Conservation (phyloP, 352 stramenopile species). For the Globisporangium splendens region DNA sequence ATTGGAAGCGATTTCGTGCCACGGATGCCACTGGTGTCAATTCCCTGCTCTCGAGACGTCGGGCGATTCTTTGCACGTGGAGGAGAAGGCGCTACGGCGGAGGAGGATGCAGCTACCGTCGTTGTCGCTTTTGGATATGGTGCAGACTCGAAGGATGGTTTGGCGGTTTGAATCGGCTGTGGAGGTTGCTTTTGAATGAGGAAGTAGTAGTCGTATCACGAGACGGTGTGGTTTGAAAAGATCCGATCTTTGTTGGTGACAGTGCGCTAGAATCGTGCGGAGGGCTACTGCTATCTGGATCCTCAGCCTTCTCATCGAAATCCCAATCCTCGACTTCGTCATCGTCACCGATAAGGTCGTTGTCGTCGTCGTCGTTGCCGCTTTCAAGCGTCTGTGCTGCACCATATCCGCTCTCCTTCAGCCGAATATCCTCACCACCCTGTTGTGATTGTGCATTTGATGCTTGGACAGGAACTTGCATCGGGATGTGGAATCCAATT, state of each 20-base stretch:
- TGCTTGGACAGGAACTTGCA: background rate
- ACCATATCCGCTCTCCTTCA: background rate
- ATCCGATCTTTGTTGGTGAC: too few relatives aligned
- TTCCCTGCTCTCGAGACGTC: background rate
- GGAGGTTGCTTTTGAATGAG: constrained; percentile 4
- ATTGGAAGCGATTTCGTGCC: background rate
- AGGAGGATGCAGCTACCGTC: background rate
- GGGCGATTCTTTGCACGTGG: constrained; percentile 4
- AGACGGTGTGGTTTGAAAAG: background rate
- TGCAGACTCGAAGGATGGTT: background rate
- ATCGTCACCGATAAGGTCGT: constrained; percentile 34
- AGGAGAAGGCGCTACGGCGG: background rate
- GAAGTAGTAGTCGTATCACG: background rate
- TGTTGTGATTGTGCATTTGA: too few relatives aligned
- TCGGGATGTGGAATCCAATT: background rate
- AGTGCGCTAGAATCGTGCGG: too few relatives aligned
- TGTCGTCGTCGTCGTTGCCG: constrained; percentile 23
- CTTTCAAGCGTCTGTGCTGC: constrained; percentile 4
- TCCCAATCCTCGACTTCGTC: constrained; percentile 43
- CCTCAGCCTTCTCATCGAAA: constrained; percentile 16
- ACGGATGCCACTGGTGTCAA: background rate
- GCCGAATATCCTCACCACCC: background rate
- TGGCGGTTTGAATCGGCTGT: constrained; percentile 3
- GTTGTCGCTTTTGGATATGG: background rate
- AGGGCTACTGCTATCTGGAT: background rate